Conservation (phyloP, 148 eudicot species). For the Simmondsia chinensis region DNA sequence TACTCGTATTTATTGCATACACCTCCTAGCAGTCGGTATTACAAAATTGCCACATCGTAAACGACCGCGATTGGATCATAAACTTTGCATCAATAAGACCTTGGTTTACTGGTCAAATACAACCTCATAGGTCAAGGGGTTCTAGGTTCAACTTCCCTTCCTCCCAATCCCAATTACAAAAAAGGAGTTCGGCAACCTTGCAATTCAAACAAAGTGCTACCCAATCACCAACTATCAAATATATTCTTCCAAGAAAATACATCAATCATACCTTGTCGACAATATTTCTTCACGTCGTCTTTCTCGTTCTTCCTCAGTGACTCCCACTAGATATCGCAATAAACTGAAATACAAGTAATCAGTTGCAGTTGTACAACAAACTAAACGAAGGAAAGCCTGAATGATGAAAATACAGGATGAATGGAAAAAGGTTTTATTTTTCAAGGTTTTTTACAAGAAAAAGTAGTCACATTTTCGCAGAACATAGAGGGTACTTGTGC, state of each 20-base stretch:
- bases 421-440: not conserved
- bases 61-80: no score
- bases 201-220: not conserved
- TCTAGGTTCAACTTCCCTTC: no score
- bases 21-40: no score
- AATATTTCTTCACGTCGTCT: conserved; percentile 87
- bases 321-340: conserved; percentile 70
- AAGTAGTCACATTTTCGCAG: no score
- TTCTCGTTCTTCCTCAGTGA: conserved; percentile 84
- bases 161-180: no score
- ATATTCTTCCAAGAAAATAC: not conserved
- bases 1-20: not conserved
- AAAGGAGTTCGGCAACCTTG: not conserved
- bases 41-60: no score
- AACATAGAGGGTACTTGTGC: no score
- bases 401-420: not conserved
- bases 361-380: not conserved
- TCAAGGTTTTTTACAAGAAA: no score
- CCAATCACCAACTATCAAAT: not conserved
- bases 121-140: no score
- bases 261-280: conserved; percentile 67
- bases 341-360: conserved; percentile 38
- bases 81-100: no score
- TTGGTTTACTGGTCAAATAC: no score
- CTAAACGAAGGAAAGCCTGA: conserved; percentile 2